Evolutionary conservation across 169 alveolate genomes (phyloP).

Genomic region (Eimeria mitis): DNA sequence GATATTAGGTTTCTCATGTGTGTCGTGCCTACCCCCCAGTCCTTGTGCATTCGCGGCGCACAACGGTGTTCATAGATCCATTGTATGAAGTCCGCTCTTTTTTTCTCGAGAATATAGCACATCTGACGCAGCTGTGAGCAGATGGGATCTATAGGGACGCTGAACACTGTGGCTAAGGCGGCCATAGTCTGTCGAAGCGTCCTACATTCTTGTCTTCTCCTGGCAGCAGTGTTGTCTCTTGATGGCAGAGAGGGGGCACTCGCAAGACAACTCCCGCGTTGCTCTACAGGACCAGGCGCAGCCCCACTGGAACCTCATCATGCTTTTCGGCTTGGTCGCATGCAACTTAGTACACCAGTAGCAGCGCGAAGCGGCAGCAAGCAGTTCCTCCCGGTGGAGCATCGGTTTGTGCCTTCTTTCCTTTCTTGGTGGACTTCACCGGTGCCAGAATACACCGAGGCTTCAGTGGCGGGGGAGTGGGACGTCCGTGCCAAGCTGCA

Average conservation of each 20-base stretch:
- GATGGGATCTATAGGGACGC: not conserved
- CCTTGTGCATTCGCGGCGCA: not conserved
- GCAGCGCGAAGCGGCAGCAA: not conserved
- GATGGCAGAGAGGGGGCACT: not conserved
- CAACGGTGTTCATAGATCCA: too few relatives aligned
- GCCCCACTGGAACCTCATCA: not conserved
- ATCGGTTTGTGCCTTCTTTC: slow-evolving; percentile 11
- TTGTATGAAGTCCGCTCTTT: not conserved
- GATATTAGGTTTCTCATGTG: not conserved
- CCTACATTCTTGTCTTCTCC: not conserved
- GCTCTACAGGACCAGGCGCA: not conserved
- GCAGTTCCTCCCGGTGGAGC: not conserved
- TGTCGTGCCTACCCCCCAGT: not conserved
- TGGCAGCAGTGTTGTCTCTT: not conserved
- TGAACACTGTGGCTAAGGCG: not conserved
- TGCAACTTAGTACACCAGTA: not conserved
- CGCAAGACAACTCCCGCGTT: slow-evolving; percentile 3
- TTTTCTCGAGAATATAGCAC: not conserved
- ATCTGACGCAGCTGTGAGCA: not conserved
- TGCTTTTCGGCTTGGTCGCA: not conserved
- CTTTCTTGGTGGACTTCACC: slow-evolving; percentile 50
- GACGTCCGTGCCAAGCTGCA: slow-evolving; percentile 16
- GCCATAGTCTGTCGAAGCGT: not conserved
- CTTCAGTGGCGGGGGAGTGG: slow-evolving; percentile 46
- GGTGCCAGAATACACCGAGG: slow-evolving; percentile 26